A percentile compares a stretch with the other conserved stretches of the same genome.
These are phyloP conservation scores for Saururus chinensis DNA, from an alignment of 164 flowering plant species.

Conservation along the genomic window DNA sequence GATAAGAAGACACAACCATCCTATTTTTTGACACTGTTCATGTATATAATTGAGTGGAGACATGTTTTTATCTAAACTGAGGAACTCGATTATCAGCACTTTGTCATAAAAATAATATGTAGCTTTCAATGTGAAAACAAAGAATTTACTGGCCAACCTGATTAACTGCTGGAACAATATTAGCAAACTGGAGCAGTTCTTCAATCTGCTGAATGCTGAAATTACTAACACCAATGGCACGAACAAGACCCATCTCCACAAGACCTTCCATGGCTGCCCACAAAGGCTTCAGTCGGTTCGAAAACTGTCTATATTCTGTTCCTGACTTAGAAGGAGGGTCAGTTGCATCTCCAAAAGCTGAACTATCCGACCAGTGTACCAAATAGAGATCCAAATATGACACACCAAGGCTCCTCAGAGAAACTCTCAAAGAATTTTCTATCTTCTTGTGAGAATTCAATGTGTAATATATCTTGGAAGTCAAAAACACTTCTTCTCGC, in stretches of 20 bases:
- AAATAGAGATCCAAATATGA: slow-evolving; percentile 54
- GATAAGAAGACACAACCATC: no score
- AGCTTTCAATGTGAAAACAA: not conserved
- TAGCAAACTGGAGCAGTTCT: slow-evolving; percentile 62
- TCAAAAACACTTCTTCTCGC: slow-evolving; percentile 59
- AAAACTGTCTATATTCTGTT: slow-evolving; percentile 42
- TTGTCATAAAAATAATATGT: no score
- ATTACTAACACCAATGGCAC: slow-evolving; percentile 81
- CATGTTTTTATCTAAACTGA: no score
- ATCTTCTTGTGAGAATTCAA: slow-evolving; percentile 50
- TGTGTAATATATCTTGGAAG: slow-evolving; percentile 51
- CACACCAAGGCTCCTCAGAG: slow-evolving; percentile 56
- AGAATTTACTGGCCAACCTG: slow-evolving; percentile 33
- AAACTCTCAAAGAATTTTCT: slow-evolving; percentile 52
- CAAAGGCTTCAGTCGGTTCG: slow-evolving; percentile 39
- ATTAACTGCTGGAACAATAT: slow-evolving; percentile 68
- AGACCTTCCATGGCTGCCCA: slow-evolving; percentile 90
- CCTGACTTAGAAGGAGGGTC: slow-evolving; percentile 57
- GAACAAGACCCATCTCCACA: slow-evolving; percentile 50
- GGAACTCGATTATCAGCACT: no score
- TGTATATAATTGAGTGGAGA: no score
- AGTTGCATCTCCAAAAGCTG: slow-evolving; percentile 61
- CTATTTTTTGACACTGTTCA: no score
- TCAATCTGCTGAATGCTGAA: slow-evolving; percentile 54
- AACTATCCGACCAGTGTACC: slow-evolving; percentile 65